Percentiles rank a stretch among this genome's conserved stretches.
phyloP scores from a whole-genome alignment of 345 rosid species.

The Turnera subulata region DNA sequence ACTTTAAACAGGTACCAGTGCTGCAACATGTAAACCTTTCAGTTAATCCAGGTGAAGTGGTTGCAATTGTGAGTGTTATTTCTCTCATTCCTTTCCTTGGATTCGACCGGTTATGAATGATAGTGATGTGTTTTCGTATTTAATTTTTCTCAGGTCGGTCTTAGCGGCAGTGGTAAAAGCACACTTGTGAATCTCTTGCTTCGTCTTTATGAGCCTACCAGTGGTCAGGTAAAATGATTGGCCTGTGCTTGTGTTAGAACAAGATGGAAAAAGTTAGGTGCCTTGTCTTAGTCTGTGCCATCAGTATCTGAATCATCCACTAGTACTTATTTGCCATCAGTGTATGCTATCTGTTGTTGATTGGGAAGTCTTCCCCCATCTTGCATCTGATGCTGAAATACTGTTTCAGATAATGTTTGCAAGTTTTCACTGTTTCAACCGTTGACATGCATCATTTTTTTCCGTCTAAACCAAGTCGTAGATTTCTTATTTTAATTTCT shows the following conservation, averaged over 20 bases:
- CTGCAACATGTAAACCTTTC: slow-evolving; percentile 57
- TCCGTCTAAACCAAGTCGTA: too few relatives aligned
- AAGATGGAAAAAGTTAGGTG: background rate
- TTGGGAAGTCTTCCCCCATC: too few relatives aligned
- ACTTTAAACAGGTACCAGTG: slow-evolving; percentile 57
- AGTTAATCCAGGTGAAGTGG: slow-evolving; percentile 75
- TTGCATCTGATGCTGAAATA: too few relatives aligned
- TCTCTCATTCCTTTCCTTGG: slow-evolving; percentile 1
- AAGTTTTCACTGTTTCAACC: too few relatives aligned
- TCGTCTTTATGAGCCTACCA: slow-evolving; percentile 79
- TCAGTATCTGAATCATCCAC: too few relatives aligned
- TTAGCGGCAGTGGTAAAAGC: slow-evolving; percentile 99
- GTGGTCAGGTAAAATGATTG: slow-evolving; percentile 63
- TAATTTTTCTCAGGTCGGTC: slow-evolving; percentile 69
- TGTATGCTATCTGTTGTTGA: too few relatives aligned
- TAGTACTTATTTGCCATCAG: too few relatives aligned
- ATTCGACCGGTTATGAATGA: slow-evolving; percentile 4
- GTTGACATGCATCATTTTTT: too few relatives aligned
- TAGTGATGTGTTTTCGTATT: slow-evolving; percentile 9
- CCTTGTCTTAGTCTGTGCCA: background rate
- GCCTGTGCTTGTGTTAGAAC: background rate
- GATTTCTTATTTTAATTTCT: too few relatives aligned
- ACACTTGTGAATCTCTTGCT: slow-evolving; percentile 83
- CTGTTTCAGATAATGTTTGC: too few relatives aligned
- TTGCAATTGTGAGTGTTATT: slow-evolving; percentile 63